Evolutionary conservation across 108 stramenopile genomes (phyloP), one percentile per base, ranked within the genome.

Genomic region (Discostella stelligeroides): DNA sequence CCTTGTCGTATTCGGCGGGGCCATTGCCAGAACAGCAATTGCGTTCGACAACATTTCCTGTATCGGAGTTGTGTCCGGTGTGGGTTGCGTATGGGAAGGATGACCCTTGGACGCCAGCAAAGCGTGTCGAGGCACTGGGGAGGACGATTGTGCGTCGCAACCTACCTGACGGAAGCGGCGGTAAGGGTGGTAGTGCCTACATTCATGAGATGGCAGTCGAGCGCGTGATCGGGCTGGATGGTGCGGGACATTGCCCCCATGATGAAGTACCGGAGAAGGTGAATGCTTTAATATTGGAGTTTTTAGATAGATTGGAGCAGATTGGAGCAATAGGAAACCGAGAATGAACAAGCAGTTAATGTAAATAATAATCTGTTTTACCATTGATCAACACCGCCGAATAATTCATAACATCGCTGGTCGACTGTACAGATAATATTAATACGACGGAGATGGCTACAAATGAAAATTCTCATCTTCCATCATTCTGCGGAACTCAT

Each of bases 1-100:
- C 95, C 12, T 70, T 98, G 45, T 84, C 82, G 2, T 98, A 98
- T 77, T 87, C 85, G 40, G 95, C 95, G 0, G 98, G 98, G 13
- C 98, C 98, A n/a, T 66, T 98, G 38, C 96, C 97, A 12, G 98
- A 98, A 70, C 93, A 96, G 57, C 95, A 97, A 50, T 75, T 98
- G 13, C 39, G 59, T 0, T 72, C 61, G 1, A 25, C 73, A 4
- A 12, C 60, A 0, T 85, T 84, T 45, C 86, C 86, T 0, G 45
- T 34, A 6, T 34, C 24, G 18, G 59, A 84, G 10, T 79, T 78
- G 25, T 48, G 62, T 48, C 88, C 90, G 1, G 90, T 94, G 18
- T 94, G 90, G 91, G 80, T 92, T 9, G 84, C 87, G 41, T 97
- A 95, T 75, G 98, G 98, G 4, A 90, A 79, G 48, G 72, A 75